phyloP scores from a whole-genome alignment of 169 alveolate species.

The Theileria equi region DNA sequence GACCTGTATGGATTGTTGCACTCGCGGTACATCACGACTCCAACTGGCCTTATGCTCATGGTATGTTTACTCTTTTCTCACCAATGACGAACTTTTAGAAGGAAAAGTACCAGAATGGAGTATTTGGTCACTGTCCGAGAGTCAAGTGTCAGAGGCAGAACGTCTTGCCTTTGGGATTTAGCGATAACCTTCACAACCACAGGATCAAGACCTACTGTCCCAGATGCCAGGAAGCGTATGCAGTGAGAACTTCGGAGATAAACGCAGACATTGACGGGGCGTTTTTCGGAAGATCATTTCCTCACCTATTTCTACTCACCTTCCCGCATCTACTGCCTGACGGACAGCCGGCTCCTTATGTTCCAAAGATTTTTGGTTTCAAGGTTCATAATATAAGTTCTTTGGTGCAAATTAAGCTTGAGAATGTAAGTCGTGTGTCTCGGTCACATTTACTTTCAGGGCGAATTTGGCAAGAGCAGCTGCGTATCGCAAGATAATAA shows the following conservation, averaged over 20 bases:
- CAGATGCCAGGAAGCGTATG: constrained; percentile 91
- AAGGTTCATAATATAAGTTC: constrained; percentile 71
- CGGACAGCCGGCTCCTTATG: constrained; percentile 77
- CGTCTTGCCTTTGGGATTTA: constrained; percentile 92
- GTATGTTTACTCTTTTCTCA: constrained; percentile 16
- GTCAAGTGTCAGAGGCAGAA: constrained; percentile 92
- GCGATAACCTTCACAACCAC: constrained; percentile 88
- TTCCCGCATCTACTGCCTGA: constrained; percentile 84
- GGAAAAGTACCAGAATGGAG: constrained; percentile 92
- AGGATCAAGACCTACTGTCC: constrained; percentile 95
- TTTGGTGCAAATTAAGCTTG: constrained; percentile 56
- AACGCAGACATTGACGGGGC: constrained; percentile 94
- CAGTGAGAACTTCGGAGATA: constrained; percentile 67
- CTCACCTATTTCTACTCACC: constrained; percentile 86
- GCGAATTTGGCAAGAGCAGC: constrained; percentile 9
- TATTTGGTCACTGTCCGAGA: constrained; percentile 96
- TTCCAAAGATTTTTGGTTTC: constrained; percentile 81
- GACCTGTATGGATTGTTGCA: constrained; percentile 93
- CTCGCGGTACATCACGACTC: constrained; percentile 91
- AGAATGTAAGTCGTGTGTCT: constrained; percentile 39
- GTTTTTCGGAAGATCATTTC: constrained; percentile 93
- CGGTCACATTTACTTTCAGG: constrained; percentile 1
- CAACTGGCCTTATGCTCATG: constrained; percentile 86
- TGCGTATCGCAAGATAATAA: constrained; percentile 8
- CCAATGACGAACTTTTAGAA: constrained; percentile 75